Evolutionary conservation across 23 red algal genomes (phyloP).

Genomic region (Chondrus crispus): DNA sequence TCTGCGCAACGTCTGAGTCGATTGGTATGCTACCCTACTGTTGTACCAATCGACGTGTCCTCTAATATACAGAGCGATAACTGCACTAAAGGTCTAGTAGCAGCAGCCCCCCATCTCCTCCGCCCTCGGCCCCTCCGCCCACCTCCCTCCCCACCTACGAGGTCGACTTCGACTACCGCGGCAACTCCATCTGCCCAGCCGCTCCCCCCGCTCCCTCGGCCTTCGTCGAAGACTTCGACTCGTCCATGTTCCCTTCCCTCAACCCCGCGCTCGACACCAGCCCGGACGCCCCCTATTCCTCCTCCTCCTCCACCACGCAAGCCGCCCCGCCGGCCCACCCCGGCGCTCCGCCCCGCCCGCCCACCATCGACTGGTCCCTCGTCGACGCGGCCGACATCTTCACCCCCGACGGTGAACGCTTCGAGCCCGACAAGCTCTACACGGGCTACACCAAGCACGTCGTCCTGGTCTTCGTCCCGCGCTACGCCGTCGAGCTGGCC

Average conservation of each 20-base stretch:
- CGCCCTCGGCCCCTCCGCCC: neutral
- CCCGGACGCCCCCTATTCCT: neutral
- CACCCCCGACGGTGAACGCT: neutral
- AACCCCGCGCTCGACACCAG: too few species aligned
- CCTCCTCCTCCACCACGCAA: neutral
- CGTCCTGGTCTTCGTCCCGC: conserved; percentile 45
- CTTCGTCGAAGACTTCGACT: conserved; percentile 42
- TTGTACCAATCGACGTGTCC: too few species aligned
- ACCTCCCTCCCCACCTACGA: conserved; percentile 12
- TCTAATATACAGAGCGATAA: too few species aligned
- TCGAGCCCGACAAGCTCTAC: conserved; percentile 33
- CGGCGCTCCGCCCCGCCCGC: neutral
- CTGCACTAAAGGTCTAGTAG: too few species aligned
- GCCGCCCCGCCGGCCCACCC: neutral
- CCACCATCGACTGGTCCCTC: conserved; percentile 30
- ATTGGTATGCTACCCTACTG: too few species aligned
- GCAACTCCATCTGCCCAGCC: conserved; percentile 1
- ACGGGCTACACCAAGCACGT: conserved; percentile 40
- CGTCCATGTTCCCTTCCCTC: conserved; percentile 57
- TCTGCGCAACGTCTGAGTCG: too few species aligned
- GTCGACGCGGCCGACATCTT: conserved; percentile 6
- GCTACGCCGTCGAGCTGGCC: conserved; percentile 42
- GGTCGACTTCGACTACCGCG: conserved; percentile 46
- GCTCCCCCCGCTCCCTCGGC: too few species aligned
- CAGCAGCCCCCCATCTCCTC: too few species aligned